These are phyloP conservation scores for Juncus effusus DNA, from an alignment of 176 grass and related monocot species.

Conservation along the genomic window DNA sequence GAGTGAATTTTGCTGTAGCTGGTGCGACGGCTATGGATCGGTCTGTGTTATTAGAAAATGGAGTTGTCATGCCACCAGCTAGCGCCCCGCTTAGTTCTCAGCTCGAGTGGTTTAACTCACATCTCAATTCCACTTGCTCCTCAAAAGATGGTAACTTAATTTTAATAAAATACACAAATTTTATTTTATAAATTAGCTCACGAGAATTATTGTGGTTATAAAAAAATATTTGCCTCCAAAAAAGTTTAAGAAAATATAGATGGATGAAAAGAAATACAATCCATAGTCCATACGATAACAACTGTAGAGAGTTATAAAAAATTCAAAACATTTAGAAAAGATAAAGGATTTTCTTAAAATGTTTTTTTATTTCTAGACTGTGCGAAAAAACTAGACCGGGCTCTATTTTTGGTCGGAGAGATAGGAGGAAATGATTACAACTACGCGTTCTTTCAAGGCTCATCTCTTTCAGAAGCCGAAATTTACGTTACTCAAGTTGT, in stretches of 20 bases:
- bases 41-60: slow-evolving; percentile 33
- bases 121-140: slow-evolving; percentile 67
- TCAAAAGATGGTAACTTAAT: slow-evolving; percentile 35
- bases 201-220: too few species aligned
- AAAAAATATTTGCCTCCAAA: too few species aligned
- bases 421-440: slow-evolving; percentile 99
- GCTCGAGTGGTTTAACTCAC: slow-evolving; percentile 66
- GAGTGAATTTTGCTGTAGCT: slow-evolving; percentile 88
- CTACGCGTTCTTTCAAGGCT: slow-evolving; percentile 64
- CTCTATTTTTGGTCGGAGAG: slow-evolving; percentile 79
- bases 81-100: slow-evolving; percentile 61
- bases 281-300: too few species aligned
- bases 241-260: too few species aligned
- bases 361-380: slow-evolving; percentile 42
- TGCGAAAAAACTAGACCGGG: slow-evolving; percentile 34
- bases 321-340: too few species aligned
- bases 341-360: not conserved
- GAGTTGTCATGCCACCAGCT: slow-evolving; percentile 38
- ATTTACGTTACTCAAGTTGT: slow-evolving; percentile 69
- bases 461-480: slow-evolving; percentile 46
- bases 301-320: too few species aligned
- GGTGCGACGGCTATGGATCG: slow-evolving; percentile 73
- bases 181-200: too few species aligned
- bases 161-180: too few species aligned
- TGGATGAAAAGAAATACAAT: too few species aligned